Base-by-base conservation (phyloP, 495 filamentous ascomycete genomes). In the Mytilinidion resinicola region DNA sequence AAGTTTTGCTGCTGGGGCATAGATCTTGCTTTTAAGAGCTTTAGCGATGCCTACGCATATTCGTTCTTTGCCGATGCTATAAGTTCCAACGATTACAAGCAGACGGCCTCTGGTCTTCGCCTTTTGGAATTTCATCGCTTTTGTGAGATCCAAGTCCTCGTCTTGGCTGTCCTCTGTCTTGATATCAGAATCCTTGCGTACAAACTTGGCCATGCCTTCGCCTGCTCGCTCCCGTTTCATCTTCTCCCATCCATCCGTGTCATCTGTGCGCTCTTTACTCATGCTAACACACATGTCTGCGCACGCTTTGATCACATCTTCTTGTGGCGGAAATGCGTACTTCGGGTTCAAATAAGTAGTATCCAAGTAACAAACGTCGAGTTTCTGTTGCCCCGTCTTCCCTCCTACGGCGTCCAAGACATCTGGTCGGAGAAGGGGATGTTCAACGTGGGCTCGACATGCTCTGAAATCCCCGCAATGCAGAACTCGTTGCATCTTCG, bases 401-500 rank as follows among this genome's bases (percentile, higher is more conserved):
- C 88, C 86, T 3, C 83, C 83, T 15, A 85, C 72, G 4, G 79
- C 67, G 57, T 93, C 85, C 9, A 86, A 62, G 3, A 84, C 77
- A 17, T 96, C 83, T 0, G 93, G 88, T 41, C 81, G 79, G 4
- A 98, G 76, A 5, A 90, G 76, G 9, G 90, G 87, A 74, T 98
- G 95, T 50, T 80, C 76, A 9, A 97, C 75, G 67, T 97, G 95
- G n/a, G 82, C 84, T 34, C 84, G 82, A 67, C 88, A 95, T 10
- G 93, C 95, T 35, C 93, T 79, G 62, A 99, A 99, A 64, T 99
- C 93, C 36, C 93, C 93, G 66, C 95, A 97, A 67, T 99, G 93
- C 8, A 99, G 76, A 30, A 99, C 81, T 12, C 92, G 80, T 55
- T 96, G 87, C 5, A 79, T 74, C 59, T 76, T 81, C 7, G 76